These are phyloP conservation scores for Penstemon davidsonii DNA, from an alignment of 257 asterid genomes.

Conservation along the genomic window DNA sequence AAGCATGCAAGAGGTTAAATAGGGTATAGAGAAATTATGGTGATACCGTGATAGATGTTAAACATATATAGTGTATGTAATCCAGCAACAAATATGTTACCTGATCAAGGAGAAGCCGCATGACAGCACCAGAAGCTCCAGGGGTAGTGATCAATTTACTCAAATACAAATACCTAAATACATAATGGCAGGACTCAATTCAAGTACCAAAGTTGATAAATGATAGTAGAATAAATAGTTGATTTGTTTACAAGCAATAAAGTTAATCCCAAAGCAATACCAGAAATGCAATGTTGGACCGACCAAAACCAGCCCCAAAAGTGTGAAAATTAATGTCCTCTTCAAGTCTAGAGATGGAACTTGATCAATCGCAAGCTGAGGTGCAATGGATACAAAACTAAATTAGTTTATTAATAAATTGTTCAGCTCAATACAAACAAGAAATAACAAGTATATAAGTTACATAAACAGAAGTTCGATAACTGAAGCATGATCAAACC, in stretches of 20 bases:
- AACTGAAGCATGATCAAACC: constrained; percentile 4
- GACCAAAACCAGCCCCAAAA: constrained; percentile 86
- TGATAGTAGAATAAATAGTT: background rate
- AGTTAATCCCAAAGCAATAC: constrained; percentile 39
- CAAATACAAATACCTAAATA: constrained; percentile 66
- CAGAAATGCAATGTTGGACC: constrained; percentile 96
- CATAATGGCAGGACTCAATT: constrained; percentile 18
- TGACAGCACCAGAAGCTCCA: constrained; percentile 68
- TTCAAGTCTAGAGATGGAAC: constrained; percentile 65
- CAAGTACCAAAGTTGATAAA: constrained; percentile 3
- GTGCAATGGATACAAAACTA: constrained; percentile 18
- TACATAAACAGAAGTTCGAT: constrained; percentile 8
- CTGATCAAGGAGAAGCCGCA: constrained; percentile 85
- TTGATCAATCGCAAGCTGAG: constrained; percentile 71
- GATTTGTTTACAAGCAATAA: background rate
- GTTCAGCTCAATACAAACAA: constrained; percentile 14
- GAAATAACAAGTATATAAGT: constrained; percentile 9
- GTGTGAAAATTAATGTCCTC: constrained; percentile 70
- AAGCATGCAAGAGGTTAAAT: constrained; percentile 8
- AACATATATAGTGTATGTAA: background rate
- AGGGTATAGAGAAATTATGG: background rate
- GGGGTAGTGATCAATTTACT: constrained; percentile 67
- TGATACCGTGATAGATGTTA: background rate
- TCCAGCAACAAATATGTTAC: constrained; percentile 37
- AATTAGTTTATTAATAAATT: background rate